Base-by-base conservation (phyloP, 352 stramenopile species). In the Phytophthora tentaculata region DNA sequence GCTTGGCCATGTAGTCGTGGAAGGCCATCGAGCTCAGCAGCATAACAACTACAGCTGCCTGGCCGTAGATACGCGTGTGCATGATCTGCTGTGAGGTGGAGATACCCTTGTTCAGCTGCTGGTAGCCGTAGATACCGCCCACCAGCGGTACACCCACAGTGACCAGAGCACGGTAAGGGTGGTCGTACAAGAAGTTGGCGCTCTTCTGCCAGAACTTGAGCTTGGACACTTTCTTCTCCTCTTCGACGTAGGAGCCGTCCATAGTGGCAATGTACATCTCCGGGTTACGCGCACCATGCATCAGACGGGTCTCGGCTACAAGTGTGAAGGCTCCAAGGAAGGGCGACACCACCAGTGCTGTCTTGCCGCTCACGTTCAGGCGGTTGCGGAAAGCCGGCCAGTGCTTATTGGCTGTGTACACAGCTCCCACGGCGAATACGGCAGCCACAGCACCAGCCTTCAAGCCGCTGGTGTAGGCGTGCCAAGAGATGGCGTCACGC, bases 31-130 rank as follows among this genome's bases (percentile, higher is more conserved):
- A 88, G 67, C 79, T 74, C 24, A 95, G 68, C 56, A 95, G 73
- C 54, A 95, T 48, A 26, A 89, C 70, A 3, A 95, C 84, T 1
- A 92, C 80, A 0, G 84, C 71, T 19, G 71, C 77, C 52, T 95
- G 87, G 52, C 87, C 85, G 73, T 95, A 95, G 54, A 95, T 89
- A 58, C 87, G 85, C 48, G 87, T 91, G 76, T 93, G 80, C 87
- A 95, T 95, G 69, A 95, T 88, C 84, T 93, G 82, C 76, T 95
- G 87, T 62, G 87, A 94, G 7, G 67, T 45, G 41, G 80, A 77
- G 69, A 95, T 88, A 50, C 74, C 75, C 66, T 75, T 83, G 75
- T 95, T 94, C 49, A 85, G 66, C 56, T 75, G 73, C 74, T 95
- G 87, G 58, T 80, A 86, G 19, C 74, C 61, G 70, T 84, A 94